Evolutionary conservation across 169 alveolate species (phyloP).

Genomic region (Plasmodium sp.): DNA sequence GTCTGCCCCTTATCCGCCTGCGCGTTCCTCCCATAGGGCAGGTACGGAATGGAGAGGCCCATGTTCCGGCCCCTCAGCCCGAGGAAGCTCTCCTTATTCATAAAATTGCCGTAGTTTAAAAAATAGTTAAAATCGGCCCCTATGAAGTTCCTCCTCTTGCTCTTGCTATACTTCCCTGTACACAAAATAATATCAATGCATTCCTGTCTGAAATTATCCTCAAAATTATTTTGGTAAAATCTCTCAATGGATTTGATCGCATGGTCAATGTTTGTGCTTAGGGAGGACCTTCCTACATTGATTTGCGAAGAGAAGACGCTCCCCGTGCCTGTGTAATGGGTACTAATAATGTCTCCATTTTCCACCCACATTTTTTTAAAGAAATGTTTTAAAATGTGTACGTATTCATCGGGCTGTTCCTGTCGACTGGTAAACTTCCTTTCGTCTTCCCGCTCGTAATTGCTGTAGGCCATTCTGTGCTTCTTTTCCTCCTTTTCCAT

Average conservation of each 20-base stretch:
- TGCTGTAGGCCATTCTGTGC: neutral
- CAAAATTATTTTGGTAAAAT: conserved; percentile 88
- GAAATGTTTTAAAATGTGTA: conserved; percentile 78
- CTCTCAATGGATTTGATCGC: conserved; percentile 89
- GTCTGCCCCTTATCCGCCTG: neutral
- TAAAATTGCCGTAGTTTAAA: conserved; percentile 32
- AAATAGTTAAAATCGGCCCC: conserved; percentile 33
- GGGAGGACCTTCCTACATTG: conserved; percentile 89
- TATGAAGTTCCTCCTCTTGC: conserved; percentile 15
- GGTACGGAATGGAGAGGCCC: neutral
- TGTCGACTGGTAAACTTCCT: neutral
- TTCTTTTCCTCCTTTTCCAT: conserved; percentile 22
- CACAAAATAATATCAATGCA: conserved; percentile 88
- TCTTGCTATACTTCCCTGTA: conserved; percentile 77
- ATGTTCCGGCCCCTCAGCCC: neutral
- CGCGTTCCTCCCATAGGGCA: neutral
- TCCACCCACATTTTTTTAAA: conserved; percentile 93
- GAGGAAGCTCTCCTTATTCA: conserved; percentile 5
- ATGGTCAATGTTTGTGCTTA: conserved; percentile 89
- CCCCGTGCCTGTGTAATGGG: conserved; percentile 95
- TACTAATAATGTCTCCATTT: conserved; percentile 93
- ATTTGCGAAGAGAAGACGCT: conserved; percentile 94
- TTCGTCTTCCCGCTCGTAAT: neutral
- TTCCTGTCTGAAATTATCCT: conserved; percentile 91
- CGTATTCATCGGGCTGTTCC: conserved; percentile 49